Conservation (phyloP, 768 basidiomycete genomes). For the Cubamyces sp. region DNA sequence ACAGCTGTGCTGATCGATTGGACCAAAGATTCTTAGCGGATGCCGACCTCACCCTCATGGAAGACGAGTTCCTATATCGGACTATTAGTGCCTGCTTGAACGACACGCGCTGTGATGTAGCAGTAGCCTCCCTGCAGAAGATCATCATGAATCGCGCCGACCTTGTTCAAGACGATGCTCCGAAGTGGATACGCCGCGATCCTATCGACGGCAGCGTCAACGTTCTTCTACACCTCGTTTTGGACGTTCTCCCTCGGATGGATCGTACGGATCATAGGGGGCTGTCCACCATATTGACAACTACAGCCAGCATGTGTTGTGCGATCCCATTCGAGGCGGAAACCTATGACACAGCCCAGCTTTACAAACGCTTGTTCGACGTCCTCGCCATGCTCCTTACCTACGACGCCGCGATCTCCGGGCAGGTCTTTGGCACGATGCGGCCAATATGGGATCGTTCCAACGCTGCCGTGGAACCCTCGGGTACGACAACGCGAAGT, state of each 20-base stretch:
- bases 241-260: conserved; percentile 18
- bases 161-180: conserved; percentile 8
- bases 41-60: conserved; percentile 28
- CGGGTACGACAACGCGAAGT: background rate
- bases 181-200: conserved; percentile 20
- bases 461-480: background rate
- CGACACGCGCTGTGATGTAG: conserved; percentile 11
- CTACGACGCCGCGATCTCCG: background rate
- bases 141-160: conserved; percentile 24
- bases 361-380: conserved; percentile 19
- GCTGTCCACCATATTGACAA: conserved; percentile 2
- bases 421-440: conserved; percentile 8
- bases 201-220: conserved; percentile 13
- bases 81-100: conserved; percentile 23
- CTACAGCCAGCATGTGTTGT: conserved; percentile 16
- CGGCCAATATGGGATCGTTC: conserved; percentile 13
- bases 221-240: conserved; percentile 17
- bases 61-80: conserved; percentile 24
- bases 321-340: conserved; percentile 24
- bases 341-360: conserved; percentile 5
- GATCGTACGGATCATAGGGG: background rate
- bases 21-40: conserved; percentile 24
- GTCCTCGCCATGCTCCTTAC: conserved; percentile 1
- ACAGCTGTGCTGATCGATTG: conserved; percentile 3
- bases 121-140: conserved; percentile 14